Evolutionary conservation across 306 rosid species (phyloP).

Genomic region (Coriaria nepalensis): DNA sequence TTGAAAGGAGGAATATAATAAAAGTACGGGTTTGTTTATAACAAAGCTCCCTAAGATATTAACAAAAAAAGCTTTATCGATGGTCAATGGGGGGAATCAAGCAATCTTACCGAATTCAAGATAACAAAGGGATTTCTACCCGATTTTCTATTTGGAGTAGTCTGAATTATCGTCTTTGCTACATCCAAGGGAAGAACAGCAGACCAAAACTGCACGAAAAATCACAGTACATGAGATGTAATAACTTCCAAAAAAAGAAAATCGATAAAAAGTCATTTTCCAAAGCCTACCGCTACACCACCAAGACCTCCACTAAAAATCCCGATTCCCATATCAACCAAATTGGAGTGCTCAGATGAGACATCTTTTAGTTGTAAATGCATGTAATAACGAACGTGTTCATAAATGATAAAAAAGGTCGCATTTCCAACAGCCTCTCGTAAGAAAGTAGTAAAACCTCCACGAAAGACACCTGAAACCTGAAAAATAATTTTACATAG

Average conservation of each 20-base stretch:
- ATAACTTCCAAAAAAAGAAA: no score
- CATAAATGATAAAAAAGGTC: conserved; percentile 57
- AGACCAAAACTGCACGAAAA: conserved; percentile 65
- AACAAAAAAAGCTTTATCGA: background rate
- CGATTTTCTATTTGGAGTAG: conserved; percentile 40
- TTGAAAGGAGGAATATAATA: no score
- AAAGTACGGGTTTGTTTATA: no score
- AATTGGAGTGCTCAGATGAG: conserved; percentile 35
- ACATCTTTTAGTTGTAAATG: conserved; percentile 42
- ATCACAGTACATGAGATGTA: background rate
- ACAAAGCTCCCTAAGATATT: background rate
- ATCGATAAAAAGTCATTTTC: background rate
- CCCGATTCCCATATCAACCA: conserved; percentile 76
- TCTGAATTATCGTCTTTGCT: conserved; percentile 88
- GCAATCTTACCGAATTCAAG: conserved; percentile 43
- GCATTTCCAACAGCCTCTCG: conserved; percentile 71
- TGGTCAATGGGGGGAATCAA: background rate
- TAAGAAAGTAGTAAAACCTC: conserved; percentile 58
- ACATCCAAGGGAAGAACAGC: conserved; percentile 87
- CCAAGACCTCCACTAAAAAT: conserved; percentile 71
- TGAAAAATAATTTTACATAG: conserved; percentile 24
- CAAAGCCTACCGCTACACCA: conserved; percentile 59
- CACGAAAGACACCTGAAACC: conserved; percentile 77
- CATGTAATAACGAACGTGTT: conserved; percentile 62
- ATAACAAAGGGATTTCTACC: conserved; percentile 60